Percentiles rank a stretch among this genome's conserved stretches.
Conservation (phyloP, 2,329 filamentous ascomycete species). For the Penicillium frequentans region DNA sequence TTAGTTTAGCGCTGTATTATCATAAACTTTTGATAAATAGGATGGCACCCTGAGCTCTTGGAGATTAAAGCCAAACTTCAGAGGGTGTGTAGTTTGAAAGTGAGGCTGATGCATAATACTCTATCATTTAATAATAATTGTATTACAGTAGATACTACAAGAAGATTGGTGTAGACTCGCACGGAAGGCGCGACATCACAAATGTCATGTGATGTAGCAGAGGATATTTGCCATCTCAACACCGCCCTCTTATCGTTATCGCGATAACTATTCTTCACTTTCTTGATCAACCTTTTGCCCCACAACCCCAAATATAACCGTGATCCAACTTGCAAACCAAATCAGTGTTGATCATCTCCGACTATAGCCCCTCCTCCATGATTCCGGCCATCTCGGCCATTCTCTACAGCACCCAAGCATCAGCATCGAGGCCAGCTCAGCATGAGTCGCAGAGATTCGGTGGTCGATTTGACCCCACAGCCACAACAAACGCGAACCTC, state of each 20-base stretch:
- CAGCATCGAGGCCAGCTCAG: neutral
- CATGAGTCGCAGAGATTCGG: conserved; percentile 17
- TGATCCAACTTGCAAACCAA: neutral
- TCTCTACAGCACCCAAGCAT: no score
- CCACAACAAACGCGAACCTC: neutral
- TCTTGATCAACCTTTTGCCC: neutral
- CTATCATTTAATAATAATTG: no score
- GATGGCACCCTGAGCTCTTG: no score
- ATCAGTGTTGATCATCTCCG: neutral
- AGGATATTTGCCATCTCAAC: no score
- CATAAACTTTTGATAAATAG: no score
- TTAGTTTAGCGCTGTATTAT: no score
- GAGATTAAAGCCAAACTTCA: no score
- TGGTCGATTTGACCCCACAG: conserved; percentile 16
- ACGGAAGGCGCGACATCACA: neutral
- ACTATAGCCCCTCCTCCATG: neutral
- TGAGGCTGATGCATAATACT: no score
- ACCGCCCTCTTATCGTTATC: neutral
- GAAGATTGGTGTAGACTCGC: no score
- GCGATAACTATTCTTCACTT: neutral
- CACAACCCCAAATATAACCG: neutral
- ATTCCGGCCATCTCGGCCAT: neutral
- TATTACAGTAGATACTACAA: no score
- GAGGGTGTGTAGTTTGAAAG: no score
- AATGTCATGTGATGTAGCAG: no score